Evolutionary conservation across 371 early-diverging fungal genomes (phyloP), one percentile per base, ranked within the genome.

Genomic region (Batrachochytrium dendrobatidis): DNA sequence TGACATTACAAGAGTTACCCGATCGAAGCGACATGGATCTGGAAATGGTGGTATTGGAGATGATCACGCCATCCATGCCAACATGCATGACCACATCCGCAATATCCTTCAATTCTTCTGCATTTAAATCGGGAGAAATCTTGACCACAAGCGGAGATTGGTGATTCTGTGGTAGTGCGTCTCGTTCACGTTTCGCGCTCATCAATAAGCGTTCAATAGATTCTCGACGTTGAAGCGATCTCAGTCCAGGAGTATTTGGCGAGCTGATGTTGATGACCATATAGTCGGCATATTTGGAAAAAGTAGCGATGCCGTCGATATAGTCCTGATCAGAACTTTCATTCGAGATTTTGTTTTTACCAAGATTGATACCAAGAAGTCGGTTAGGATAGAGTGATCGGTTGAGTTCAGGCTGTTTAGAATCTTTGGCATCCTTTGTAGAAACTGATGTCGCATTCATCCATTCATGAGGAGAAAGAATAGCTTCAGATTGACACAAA

Each of bases 231-330:
- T 86, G 84, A 66, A 86, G 53, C 22, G 83, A 69, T 53, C 87
- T 59, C 65, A 91, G 72, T 46, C 88, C 89, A 24, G 85, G 89
- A 18, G 89, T 88, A 62, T 92, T 92, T 44, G 92, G 92, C 35
- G 82, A 81, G 57, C 82, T 82, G 43, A 92, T 82, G 61, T 92
- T 92, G 55, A 92, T 72, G 7, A 92, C 92, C 17, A 91, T 59
- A 57, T 88, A 88, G 75, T 92, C 92, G 5, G 90, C 92, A 56
- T 73, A 84, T 5, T 74, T 72, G 32, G 86, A 88, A 18, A 92
- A 72, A 43, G 34, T 60, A 54, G 73, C 61, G 24, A 91, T 74
- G 10, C 92, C 92, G 12, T 70, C 58, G 12, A 88, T 77, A 64
- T 88, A 92, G 69, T 92, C 92, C 17, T 72, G 72, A 53, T 76